Base-by-base conservation (phyloP, 345 rosid genomes). In the Linum trigynum region DNA sequence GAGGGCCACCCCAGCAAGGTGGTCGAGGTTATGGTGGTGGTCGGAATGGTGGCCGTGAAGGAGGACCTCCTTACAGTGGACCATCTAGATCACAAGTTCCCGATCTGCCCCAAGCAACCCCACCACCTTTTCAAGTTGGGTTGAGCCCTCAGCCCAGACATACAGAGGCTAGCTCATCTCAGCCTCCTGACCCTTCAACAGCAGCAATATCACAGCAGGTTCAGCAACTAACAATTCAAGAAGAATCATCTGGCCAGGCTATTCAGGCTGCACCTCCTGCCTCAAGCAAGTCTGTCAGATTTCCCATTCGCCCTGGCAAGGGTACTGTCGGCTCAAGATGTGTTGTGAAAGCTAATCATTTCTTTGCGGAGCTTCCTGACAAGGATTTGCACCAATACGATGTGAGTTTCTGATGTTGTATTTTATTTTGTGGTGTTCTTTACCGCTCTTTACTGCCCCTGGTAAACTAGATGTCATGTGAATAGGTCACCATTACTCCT, bases 21-120 rank as follows among this genome's bases (percentile, higher is more conserved):
- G 82, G 84, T 62, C 85, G 86, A 48, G 85, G 89, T 66, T 82
- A 86, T 11, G 77, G 80, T 63, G 75, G 76, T 75, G 75, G 84
- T 57, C 61, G 35, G 23, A 37, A 48, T 14, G 63, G 63, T 11
- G 59, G 67, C 71, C 69, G 55, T 41, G 59, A 84, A 15, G 88
- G 88, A 63, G 92, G 53, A 48, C 69, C 85, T 74, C 70, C 83
- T 61, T 48, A 48, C 14, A 83, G 86, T 71, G 87, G 85, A 53
- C 83, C 78, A 50, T 68, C 85, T 41, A 85, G 90, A 81, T 76
- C 80, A 63, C 77, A 86, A 64, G 67, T 80, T 76, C 96, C 96
- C 92, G 98, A 95, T 88, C 98, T 84, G 96, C 91, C 83, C 82
- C 98, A 95, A 95, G 99, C 98, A 70, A 87, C 87, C 73, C 83